Conservation (phyloP, 1,284 basidiomycete species). For the Phlebopus sp. region DNA sequence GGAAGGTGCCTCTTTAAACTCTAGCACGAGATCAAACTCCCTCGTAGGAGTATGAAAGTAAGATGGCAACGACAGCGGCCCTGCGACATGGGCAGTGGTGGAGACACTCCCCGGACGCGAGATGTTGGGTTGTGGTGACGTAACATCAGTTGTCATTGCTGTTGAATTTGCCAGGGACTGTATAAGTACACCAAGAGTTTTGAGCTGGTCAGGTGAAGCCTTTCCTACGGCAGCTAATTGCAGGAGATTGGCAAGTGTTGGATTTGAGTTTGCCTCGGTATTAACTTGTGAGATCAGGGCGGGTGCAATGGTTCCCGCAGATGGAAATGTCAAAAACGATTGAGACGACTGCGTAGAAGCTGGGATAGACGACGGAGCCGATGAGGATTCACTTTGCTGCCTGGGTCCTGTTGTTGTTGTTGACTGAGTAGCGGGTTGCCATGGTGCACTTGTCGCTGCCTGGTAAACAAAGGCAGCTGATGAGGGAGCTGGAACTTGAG, state of each 20-base stretch:
- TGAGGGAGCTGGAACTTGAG: constrained; percentile 21
- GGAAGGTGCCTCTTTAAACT: constrained; percentile 58
- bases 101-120: constrained; percentile 12
- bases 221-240: constrained; percentile 56
- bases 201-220: constrained; percentile 60
- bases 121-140: constrained; percentile 11
- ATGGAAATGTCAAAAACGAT: constrained; percentile 40
- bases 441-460: constrained; percentile 15
- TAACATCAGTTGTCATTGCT: constrained; percentile 13
- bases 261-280: constrained; percentile 58
- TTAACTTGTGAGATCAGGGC: constrained; percentile 62
- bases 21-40: constrained; percentile 65
- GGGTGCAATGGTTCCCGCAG: constrained; percentile 48
- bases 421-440: constrained; percentile 16
- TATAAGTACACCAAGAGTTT: constrained; percentile 62
- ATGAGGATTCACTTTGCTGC: neutral
- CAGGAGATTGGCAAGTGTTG: constrained; percentile 59
- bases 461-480: constrained; percentile 25
- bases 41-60: constrained; percentile 34
- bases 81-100: constrained; percentile 13
- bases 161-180: constrained; percentile 45
- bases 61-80: constrained; percentile 10
- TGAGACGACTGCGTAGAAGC: constrained; percentile 31
- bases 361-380: constrained; percentile 8
- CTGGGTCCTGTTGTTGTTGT: constrained; percentile 1